Conservation (phyloP, 1,139 yeast genomes). For the Saccharomyces hybrid region DNA sequence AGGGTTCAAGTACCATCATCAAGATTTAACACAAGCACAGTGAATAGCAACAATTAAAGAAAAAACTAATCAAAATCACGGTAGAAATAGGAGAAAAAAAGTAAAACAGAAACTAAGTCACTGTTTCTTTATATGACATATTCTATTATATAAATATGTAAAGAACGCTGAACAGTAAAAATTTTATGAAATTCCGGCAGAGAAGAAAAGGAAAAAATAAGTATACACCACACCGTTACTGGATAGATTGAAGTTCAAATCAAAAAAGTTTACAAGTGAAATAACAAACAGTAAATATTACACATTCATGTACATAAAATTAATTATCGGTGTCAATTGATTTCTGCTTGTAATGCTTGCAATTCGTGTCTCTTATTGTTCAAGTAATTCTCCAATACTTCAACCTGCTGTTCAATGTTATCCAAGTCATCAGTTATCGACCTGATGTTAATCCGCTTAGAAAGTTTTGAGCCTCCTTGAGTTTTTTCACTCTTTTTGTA, state of each 20-base stretch:
- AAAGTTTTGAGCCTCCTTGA: constrained; percentile 9
- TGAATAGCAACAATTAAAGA: neutral
- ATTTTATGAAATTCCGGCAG: neutral
- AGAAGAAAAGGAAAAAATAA: neutral
- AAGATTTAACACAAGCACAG: neutral
- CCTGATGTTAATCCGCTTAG: constrained; percentile 22
- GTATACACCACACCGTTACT: neutral
- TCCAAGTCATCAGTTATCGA: constrained; percentile 40
- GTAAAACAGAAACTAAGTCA: neutral
- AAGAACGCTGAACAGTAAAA: neutral
- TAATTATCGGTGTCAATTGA: constrained; percentile 17
- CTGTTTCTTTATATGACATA: neutral
- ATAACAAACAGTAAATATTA: neutral
- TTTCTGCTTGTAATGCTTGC: constrained; percentile 36
- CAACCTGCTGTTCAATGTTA: constrained; percentile 48
- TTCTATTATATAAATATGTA: neutral
- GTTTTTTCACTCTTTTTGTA: constrained; percentile 39
- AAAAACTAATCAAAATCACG: neutral
- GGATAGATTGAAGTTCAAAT: neutral
- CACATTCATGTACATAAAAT: neutral
- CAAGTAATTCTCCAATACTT: constrained; percentile 45
- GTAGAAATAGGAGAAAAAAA: neutral
- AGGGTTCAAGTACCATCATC: neutral
- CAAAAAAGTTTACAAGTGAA: neutral
- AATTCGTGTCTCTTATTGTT: constrained; percentile 42